Percentiles rank a stretch among this genome's conserved stretches.
Evolutionary conservation across 148 eudicot genomes (phyloP).

Genomic region (Rhododendron williamsianum): DNA sequence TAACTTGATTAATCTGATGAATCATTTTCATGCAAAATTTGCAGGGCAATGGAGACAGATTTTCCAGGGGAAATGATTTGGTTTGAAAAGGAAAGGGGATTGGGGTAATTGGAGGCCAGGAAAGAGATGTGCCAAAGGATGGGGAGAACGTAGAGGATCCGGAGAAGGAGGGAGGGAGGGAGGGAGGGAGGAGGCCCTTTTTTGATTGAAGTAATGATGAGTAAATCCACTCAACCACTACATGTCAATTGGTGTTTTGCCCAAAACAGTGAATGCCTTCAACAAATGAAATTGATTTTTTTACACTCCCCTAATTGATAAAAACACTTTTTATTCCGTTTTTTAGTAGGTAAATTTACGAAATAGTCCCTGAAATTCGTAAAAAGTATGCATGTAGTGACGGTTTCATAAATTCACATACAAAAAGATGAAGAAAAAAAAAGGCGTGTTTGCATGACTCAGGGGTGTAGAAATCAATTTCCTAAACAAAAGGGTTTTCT

Average conservation of each 20-base stretch:
- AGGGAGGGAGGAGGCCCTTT: conserved; percentile 20
- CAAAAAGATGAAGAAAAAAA: too few species aligned
- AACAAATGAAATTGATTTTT: too few species aligned
- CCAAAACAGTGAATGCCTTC: conserved; percentile 15
- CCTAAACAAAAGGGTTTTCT: background rate
- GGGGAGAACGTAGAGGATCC: background rate
- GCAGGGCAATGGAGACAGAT: conserved; percentile 21
- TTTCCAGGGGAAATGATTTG: conserved; percentile 39
- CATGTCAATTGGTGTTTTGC: conserved; percentile 15
- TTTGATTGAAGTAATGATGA: conserved; percentile 65
- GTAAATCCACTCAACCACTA: conserved; percentile 35
- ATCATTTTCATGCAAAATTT: conserved; percentile 4
- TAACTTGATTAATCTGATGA: background rate
- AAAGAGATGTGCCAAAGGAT: background rate
- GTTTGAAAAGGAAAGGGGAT: conserved; percentile 21
- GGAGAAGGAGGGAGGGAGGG: conserved; percentile 6
- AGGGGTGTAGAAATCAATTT: too few species aligned
- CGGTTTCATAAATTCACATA: too few species aligned
- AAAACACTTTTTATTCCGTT: too few species aligned
- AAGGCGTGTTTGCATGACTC: too few species aligned
- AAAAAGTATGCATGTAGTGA: too few species aligned
- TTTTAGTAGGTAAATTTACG: too few species aligned
- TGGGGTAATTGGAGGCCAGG: background rate
- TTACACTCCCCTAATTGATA: too few species aligned
- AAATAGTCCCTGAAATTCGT: too few species aligned